A percentile compares a stretch with the other conserved stretches of the same genome.
Evolutionary conservation across 805 yeast species (phyloP).

Genomic region (Candida maltosa): DNA sequence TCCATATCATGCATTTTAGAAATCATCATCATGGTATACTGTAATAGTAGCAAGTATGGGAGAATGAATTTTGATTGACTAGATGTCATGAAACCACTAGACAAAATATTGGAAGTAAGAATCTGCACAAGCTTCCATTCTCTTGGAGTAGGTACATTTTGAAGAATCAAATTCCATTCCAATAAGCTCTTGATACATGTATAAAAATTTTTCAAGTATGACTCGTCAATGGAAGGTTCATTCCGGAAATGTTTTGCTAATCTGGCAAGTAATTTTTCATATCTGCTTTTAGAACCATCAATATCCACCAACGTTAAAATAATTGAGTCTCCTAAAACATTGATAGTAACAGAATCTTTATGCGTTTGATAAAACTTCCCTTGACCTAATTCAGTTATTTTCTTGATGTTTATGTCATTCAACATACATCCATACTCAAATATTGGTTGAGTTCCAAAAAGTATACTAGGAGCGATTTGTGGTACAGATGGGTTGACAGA

Average conservation of each 20-base stretch:
- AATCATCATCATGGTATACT: slow-evolving; percentile 9
- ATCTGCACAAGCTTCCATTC: slow-evolving; percentile 13
- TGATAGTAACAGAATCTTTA: slow-evolving; percentile 12
- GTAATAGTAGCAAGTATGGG: slow-evolving; percentile 18
- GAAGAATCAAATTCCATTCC: slow-evolving; percentile 31
- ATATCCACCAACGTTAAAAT: slow-evolving; percentile 22
- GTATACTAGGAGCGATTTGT: neutral
- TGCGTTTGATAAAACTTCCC: slow-evolving; percentile 14
- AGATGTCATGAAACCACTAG: slow-evolving; percentile 2
- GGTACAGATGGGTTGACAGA: slow-evolving; percentile 1
- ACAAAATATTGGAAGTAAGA: neutral
- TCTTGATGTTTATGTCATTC: slow-evolving; percentile 12
- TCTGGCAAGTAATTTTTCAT: slow-evolving; percentile 15
- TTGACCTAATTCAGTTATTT: slow-evolving; percentile 11
- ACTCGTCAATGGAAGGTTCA: neutral
- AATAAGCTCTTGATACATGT: slow-evolving; percentile 19
- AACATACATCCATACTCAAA: slow-evolving; percentile 14
- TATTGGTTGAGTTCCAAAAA: slow-evolving; percentile 1
- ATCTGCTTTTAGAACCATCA: slow-evolving; percentile 13
- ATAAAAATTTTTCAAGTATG: slow-evolving; percentile 11
- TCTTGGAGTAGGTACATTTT: slow-evolving; percentile 20
- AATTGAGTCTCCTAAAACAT: slow-evolving; percentile 18
- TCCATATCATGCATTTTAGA: slow-evolving; percentile 2
- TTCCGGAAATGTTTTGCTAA: slow-evolving; percentile 14
- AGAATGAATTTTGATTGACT: slow-evolving; percentile 3